Base-by-base conservation (phyloP, 805 yeast species). In the Wickerhamiella brachini region DNA sequence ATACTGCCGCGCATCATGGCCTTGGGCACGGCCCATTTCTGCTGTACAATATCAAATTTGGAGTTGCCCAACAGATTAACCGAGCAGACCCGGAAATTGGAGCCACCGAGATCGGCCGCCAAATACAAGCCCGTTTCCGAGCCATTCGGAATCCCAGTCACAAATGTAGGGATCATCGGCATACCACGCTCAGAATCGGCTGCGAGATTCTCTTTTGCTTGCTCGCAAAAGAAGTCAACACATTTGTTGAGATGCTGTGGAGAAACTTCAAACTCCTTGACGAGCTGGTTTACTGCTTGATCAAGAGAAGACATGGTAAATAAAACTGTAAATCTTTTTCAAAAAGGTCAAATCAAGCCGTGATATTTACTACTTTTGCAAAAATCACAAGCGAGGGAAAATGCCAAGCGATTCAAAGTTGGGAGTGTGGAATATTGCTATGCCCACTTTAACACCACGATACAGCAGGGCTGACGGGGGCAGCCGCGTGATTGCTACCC, bases 21-120 rank as follows among this genome's bases (percentile, higher is more conserved):
- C 23, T 74, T 73, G 1, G 97, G 96, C 44, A 93, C 84, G 52
- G 81, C 82, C 55, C 75, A 75, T 67, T 90, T 89, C 48, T 79
- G 69, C 65, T 90, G 96, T 57, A 78, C 77, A 54, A 89, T 68
- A 22, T 75, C 72, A 65, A 82, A 88, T n/a, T 90, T 81, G 57
- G 85, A 86, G 59, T 71, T 68, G 26, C 75, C 75, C 37, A 65
- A 55, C 59, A 90, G 73, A 38, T 74, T 65, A 29, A 90, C 89
- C 1, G 96, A 87, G 64, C 97, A 88, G 23, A 93, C 95, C 61
- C 98, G 76, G 69, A 90, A 87, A 66, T 93, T 89, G 52, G 97
- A 89, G 48, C 97, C 97, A 55, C 98, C 98, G 49, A 90, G 73
- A 64, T 90, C 97, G 4, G 93, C 95, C 50, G 97, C 97, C 54